Conservation (phyloP, 192 early-diverging fungal species). For the Rhizoclosmatium sp. region DNA sequence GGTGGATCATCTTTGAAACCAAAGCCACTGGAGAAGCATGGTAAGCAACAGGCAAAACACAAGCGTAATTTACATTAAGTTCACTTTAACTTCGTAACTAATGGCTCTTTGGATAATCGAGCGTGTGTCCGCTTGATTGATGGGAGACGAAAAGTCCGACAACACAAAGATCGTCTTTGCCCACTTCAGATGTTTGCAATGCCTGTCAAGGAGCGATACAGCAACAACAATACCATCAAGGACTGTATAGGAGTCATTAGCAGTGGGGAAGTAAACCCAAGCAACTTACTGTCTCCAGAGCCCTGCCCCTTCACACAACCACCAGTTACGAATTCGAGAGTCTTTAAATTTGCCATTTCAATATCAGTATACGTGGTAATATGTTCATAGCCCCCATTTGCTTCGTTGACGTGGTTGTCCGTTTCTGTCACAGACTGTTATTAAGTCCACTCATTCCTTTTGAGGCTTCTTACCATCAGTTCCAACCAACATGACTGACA, state of each 20-base stretch:
- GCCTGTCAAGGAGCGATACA: constrained; percentile 58
- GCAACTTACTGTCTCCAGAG: constrained; percentile 62
- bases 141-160: constrained; percentile 62
- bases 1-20: constrained; percentile 32
- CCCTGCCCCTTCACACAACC: constrained; percentile 50
- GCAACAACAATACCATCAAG: constrained; percentile 72
- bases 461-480: constrained; percentile 53
- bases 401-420: constrained; percentile 45
- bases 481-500: constrained; percentile 64
- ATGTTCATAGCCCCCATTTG: constrained; percentile 55
- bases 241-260: constrained; percentile 49
- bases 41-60: constrained; percentile 22
- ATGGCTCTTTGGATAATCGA: constrained; percentile 40
- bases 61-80: constrained; percentile 60
- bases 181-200: constrained; percentile 70
- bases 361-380: constrained; percentile 43
- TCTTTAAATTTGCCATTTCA: constrained; percentile 52
- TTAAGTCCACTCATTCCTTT: too few relatives aligned
- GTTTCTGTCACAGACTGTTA: not conserved
- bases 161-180: constrained; percentile 72
- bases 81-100: constrained; percentile 39
- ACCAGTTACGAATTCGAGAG: constrained; percentile 58
- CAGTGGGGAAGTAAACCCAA: constrained; percentile 22
- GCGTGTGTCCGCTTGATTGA: constrained; percentile 56
- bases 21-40: constrained; percentile 31